phyloP scores from a whole-genome alignment of 495 filamentous ascomycete genomes.

The Penicillium macrosclerotiorum region DNA sequence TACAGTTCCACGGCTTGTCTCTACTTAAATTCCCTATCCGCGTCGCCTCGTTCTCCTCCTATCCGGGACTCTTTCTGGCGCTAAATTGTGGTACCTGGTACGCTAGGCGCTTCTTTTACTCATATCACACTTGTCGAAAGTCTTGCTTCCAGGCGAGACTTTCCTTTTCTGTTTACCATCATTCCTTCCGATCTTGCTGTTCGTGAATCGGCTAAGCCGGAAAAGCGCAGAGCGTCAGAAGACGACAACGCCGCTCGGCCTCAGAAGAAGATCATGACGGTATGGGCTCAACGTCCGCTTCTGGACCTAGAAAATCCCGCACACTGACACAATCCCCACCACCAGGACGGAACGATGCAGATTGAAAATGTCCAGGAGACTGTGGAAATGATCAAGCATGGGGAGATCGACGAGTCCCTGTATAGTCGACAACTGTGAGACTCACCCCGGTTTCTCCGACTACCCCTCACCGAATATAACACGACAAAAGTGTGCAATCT shows the following conservation, averaged over 20 bases:
- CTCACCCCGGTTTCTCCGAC: slow-evolving; percentile 9
- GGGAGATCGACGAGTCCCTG: slow-evolving; percentile 91
- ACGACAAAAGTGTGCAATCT: too few species aligned
- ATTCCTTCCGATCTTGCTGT: slow-evolving; percentile 56
- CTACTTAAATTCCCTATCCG: slow-evolving; percentile 15
- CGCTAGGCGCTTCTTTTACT: slow-evolving; percentile 29
- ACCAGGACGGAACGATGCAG: slow-evolving; percentile 74
- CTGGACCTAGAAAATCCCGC: not conserved
- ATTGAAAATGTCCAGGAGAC: slow-evolving; percentile 63
- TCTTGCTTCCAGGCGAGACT: slow-evolving; percentile 55
- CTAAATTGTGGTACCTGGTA: slow-evolving; percentile 33
- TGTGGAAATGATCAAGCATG: slow-evolving; percentile 58
- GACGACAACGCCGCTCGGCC: slow-evolving; percentile 66
- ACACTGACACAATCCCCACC: slow-evolving; percentile 13
- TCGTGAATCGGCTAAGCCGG: slow-evolving; percentile 63
- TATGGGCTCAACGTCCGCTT: slow-evolving; percentile 46
- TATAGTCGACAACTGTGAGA: slow-evolving; percentile 91
- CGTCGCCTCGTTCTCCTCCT: slow-evolving; percentile 10
- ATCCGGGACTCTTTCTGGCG: slow-evolving; percentile 17
- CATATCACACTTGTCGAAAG: slow-evolving; percentile 40
- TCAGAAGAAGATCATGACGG: slow-evolving; percentile 80
- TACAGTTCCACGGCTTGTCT: slow-evolving; percentile 8
- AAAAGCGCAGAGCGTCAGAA: slow-evolving; percentile 80
- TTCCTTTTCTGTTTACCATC: slow-evolving; percentile 45
- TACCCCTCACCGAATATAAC: too few species aligned